Evolutionary conservation across 495 filamentous ascomycete genomes (phyloP), one percentile per base, ranked within the genome.

Genomic region (Aspergillus coremiiformis): DNA sequence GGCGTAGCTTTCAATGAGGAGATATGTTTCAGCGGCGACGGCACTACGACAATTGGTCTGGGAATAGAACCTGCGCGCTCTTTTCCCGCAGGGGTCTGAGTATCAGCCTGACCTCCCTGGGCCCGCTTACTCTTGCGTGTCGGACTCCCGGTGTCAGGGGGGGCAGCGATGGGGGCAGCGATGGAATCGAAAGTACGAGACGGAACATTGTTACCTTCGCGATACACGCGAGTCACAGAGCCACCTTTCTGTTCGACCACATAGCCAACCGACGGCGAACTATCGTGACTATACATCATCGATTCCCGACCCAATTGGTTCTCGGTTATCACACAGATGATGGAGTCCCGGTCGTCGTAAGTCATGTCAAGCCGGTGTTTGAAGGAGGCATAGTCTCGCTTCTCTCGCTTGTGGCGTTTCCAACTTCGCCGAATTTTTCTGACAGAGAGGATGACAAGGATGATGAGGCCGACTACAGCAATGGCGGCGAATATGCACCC

Each of bases 181-280:
- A 33, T 37, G 0, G 41, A 32, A 45, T 47, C 51, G 19, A 50
- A 47, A 1, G 44, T 47, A 26, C 33, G 27, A 14, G 24, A 19
- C 7, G 37, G 44, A 9, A 20, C 42, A 37, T 22, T 53, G n/a
- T 53, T 56, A 30, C 27, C 27, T 22, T 43, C 47, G 21, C 53
- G 57, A 21, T 48, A 52, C 14, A 58, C 59, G 3, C 59, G 46
- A 35, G 50, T 58, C 37, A 62, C 54, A 11, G 35, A 44, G 9
- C 44, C 50, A 27, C 50, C 35, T 3, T 48, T 37, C 15, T 62
- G 46, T 12, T 62, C 55, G 35, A 62, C 53, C 14, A 62, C 12
- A 15, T 56, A 62, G 17, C 39, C 39, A 12, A 17, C 15, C 15
- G 30, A n/a, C 24, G 35, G 33, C 20, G 53, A 44, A 27, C 15